Evolutionary conservation across 2,329 filamentous ascomycete species (phyloP), one percentile per base, ranked within the genome.

Genomic region (Nigrospora sphaerica): DNA sequence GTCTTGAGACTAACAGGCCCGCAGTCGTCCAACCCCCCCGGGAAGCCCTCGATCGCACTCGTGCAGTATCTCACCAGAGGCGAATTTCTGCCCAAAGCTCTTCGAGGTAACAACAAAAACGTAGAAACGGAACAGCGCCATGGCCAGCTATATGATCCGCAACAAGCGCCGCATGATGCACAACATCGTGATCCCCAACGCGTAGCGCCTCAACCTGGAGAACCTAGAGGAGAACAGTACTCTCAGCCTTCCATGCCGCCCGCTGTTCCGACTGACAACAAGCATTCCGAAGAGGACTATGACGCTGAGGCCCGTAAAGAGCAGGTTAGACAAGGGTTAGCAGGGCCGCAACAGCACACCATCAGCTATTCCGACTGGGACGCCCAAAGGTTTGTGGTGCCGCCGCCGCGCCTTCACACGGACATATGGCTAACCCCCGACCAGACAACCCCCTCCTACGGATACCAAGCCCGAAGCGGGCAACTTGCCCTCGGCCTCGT

Each of bases 391-490:
- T 78, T 54, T 60, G 67, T 59, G 33, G 23, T 19, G 35, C 9
- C 31, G 31, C 28, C 12, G 31, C 32, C 12, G 28, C 17, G 9
- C 28, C 10, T 37, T 35, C 36, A 10, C 23, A 28, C 23, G 23
- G 2, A 28, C 23, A 10, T 10, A 10, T 19, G 11, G 13, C 12
- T 35, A 12, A 28, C 18, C 47, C 40, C n/a, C 39, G 32, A 37
- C 41, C 54, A 87, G 83, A 61, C 78, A 83, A 57, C 68, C 82
- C 39, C 81, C 82, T 48, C 81, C 81, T 12, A 46, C 65, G 37
- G 67, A 86, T 58, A 88, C 90, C 6, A 85, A 75, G 60, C 91
- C 91, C 10, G 93, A 97, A 73, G 92, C 90, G 7, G 72, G 80
- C 51, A 88, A 95, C 63, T 86, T 97, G 59, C 88, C 90, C 14